These are phyloP conservation scores for Gynandropsis gynandra DNA, from an alignment of 345 rosid species.

Conservation along the genomic window DNA sequence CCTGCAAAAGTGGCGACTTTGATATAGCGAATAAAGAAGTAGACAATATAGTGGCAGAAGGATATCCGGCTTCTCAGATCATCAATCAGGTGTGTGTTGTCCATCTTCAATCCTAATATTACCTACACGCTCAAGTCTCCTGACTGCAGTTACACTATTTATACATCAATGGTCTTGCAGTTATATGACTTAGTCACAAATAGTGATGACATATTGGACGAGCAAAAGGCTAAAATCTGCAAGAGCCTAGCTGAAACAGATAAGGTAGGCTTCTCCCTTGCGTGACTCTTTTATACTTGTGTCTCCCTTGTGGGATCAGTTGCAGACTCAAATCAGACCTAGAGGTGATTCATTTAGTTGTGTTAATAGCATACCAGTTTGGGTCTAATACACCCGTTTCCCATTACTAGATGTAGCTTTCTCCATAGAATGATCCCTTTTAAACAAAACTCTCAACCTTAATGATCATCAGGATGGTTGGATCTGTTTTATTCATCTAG, in stretches of 20 bases:
- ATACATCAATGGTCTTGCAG: slow-evolving; percentile 34
- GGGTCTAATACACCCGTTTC: background rate
- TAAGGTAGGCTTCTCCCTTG: slow-evolving; percentile 41
- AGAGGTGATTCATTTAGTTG: background rate
- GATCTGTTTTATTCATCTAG: slow-evolving; percentile 9
- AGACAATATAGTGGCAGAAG: slow-evolving; percentile 68
- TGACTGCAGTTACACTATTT: slow-evolving; percentile 1
- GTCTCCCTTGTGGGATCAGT: slow-evolving; percentile 3
- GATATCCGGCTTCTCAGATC: slow-evolving; percentile 86
- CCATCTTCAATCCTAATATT: background rate
- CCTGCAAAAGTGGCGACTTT: slow-evolving; percentile 82
- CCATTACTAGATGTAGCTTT: no score
- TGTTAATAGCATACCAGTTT: background rate
- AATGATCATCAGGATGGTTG: background rate
- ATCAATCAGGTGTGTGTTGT: slow-evolving; percentile 53
- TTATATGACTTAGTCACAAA: slow-evolving; percentile 58
- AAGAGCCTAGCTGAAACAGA: slow-evolving; percentile 67
- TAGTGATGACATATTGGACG: slow-evolving; percentile 71
- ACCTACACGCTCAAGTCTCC: background rate
- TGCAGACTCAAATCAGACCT: slow-evolving; percentile 4
- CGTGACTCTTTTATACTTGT: background rate
- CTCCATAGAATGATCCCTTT: no score
- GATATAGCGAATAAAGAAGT: slow-evolving; percentile 89
- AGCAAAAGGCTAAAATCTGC: slow-evolving; percentile 87
- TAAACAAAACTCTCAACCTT: background rate